Base-by-base conservation (phyloP, 305 asterid genomes). In the Lippia alba region DNA sequence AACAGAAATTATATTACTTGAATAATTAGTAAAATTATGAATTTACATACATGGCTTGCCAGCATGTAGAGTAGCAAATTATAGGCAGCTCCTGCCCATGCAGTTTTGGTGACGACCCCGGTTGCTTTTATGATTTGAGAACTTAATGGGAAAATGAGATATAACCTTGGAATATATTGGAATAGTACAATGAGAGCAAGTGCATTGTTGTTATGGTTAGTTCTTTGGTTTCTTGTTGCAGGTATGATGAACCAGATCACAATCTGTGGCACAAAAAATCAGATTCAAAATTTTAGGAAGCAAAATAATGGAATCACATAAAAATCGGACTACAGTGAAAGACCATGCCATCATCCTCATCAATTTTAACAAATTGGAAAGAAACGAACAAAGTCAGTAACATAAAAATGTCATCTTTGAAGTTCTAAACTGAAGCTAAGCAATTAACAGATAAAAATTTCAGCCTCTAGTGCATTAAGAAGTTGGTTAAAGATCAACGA, bases 21-120 rank as follows among this genome's bases (percentile, higher is more conserved):
- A 14, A 34, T 49, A 10, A 32, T 11, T 30, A 74, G 18, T 59
- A 74, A 75, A 48, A 18, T 34, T 44, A 61, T 71, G 10, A 75
- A 80, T 72, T 70, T 62, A 84, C 96, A 61, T 86, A 93, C 98
- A 81, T 91, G 98, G 82, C 98, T 93, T 70, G 98, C 98, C 70
- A 93, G 74, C 96, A 93, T 89, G 86, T 91, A 93, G 79, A 89
- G 91, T 32, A 93, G 73, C 80, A 93, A 82, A 85, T 93, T 93
- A 84, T 93, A 93, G 44, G 96, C 98, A 46, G 98, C 98, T 75
- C 98, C 98, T 16, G 98, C 98, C 98, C 98, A 93, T 78, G 96
- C 97, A 66, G 98, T 91, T 87, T 93, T 93, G 71, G 98, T 91
- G 82, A 93, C 98, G 60, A 93, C 83, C 82, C 98, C 98, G 2